Conservation (phyloP, 2,329 filamentous ascomycete genomes). For the Cercospora nicotianae region DNA sequence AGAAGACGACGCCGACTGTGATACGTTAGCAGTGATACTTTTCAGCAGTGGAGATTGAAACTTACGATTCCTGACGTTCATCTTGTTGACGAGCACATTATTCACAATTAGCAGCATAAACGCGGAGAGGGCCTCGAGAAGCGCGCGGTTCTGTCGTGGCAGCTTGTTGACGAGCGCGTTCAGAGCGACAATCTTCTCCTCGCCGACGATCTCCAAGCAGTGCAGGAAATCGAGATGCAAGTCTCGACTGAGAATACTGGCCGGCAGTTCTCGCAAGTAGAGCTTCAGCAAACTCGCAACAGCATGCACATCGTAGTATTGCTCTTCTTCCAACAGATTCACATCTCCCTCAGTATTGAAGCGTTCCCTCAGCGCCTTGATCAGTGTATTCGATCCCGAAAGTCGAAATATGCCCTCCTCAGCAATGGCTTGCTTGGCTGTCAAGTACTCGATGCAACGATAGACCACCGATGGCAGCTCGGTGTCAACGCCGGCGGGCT, state of each 20-base stretch:
- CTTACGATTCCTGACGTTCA: conserved; percentile 83
- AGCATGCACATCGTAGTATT: conserved; percentile 93
- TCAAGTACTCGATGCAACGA: conserved; percentile 90
- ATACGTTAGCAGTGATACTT: conserved; percentile 21
- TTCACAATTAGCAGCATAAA: conserved; percentile 93
- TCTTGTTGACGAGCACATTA: conserved; percentile 88
- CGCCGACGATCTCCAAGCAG: conserved; percentile 66
- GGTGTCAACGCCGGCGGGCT: conserved; percentile 69
- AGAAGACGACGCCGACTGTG: conserved; percentile 90
- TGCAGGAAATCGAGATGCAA: conserved; percentile 85
- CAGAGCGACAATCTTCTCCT: conserved; percentile 71
- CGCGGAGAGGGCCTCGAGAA: conserved; percentile 80
- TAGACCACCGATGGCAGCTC: conserved; percentile 90
- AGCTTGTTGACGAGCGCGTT: conserved; percentile 77
- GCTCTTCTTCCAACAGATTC: conserved; percentile 73
- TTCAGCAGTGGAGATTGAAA: conserved; percentile 3
- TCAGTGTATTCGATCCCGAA: conserved; percentile 93
- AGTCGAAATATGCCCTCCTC: conserved; percentile 97
- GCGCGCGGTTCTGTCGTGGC: conserved; percentile 74
- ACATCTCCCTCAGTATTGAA: conserved; percentile 94
- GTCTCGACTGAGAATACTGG: conserved; percentile 86
- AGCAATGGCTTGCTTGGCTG: conserved; percentile 72
- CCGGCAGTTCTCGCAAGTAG: conserved; percentile 88
- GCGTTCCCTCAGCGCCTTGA: conserved; percentile 84
- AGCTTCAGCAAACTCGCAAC: conserved; percentile 91